Conservation (phyloP, 495 filamentous ascomycete species). For the Penicillium malachiteum region DNA sequence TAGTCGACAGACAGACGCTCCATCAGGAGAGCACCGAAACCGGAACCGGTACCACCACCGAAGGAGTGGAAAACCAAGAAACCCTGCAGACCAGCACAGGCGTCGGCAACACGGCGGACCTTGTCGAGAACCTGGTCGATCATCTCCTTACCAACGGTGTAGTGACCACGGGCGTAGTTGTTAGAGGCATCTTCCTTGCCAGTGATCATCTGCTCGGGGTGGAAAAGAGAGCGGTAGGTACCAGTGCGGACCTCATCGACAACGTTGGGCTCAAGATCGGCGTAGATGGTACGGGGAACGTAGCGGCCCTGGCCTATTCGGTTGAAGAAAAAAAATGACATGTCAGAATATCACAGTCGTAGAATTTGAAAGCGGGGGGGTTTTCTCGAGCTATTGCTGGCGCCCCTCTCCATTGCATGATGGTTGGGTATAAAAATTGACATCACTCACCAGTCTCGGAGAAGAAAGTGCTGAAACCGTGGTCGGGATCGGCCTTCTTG, state of each 20-base stretch:
- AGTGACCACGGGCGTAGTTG: slow-evolving; percentile 99
- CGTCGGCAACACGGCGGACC: slow-evolving; percentile 92
- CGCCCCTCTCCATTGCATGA: background rate
- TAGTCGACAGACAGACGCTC: slow-evolving; percentile 97
- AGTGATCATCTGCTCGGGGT: slow-evolving; percentile 98
- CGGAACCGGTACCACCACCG: slow-evolving; percentile 96
- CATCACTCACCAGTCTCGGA: slow-evolving; percentile 85
- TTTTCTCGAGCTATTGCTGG: slow-evolving; percentile 6
- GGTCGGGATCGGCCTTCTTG: slow-evolving; percentile 92
- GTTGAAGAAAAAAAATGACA: slow-evolving; percentile 11
- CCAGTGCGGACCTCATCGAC: slow-evolving; percentile 99
- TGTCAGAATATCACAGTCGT: slow-evolving; percentile 9
- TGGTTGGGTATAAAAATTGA: slow-evolving; percentile 9
- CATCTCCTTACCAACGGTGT: slow-evolving; percentile 98
- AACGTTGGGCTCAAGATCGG: slow-evolving; percentile 99
- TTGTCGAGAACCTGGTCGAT: slow-evolving; percentile 96
- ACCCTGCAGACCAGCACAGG: slow-evolving; percentile 95
- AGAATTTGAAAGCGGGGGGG: background rate
- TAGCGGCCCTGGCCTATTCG: slow-evolving; percentile 91
- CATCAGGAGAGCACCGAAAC: slow-evolving; percentile 96
- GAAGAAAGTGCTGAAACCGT: slow-evolving; percentile 99
- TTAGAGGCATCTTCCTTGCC: slow-evolving; percentile 99
- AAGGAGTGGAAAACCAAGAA: slow-evolving; percentile 99
- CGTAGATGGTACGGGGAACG: slow-evolving; percentile 98
- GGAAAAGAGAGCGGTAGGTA: slow-evolving; percentile 92